Evolutionary conservation across 2,329 filamentous ascomycete genomes (phyloP).

Genomic region (Arthrobotrys entomopaga): DNA sequence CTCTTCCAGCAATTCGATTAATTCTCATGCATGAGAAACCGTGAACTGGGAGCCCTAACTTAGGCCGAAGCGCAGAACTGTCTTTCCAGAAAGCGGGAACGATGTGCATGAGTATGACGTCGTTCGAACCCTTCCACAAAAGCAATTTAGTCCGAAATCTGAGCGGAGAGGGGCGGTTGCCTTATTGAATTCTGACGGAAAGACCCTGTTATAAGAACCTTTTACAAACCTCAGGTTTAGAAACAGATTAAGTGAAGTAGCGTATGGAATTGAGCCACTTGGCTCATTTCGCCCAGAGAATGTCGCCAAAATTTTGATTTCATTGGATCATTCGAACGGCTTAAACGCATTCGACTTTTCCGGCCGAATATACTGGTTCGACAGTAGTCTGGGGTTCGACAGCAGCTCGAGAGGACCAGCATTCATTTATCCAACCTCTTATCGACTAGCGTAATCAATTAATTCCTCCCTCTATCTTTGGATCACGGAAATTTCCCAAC

Average conservation of each 20-base stretch:
- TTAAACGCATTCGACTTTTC: constrained; percentile 11
- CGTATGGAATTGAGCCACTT: constrained; percentile 14
- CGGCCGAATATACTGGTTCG: neutral
- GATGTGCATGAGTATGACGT: constrained; percentile 45
- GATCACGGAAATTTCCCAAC: constrained; percentile 39
- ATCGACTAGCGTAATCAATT: constrained; percentile 14
- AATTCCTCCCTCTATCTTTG: constrained; percentile 25
- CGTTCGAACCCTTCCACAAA: constrained; percentile 37
- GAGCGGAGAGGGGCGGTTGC: neutral
- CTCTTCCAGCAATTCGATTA: constrained; percentile 10
- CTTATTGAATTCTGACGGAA: constrained; percentile 13
- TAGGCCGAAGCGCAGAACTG: constrained; percentile 12
- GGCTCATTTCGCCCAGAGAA: neutral
- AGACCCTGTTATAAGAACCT: constrained; percentile 22
- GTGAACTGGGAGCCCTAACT: constrained; percentile 11
- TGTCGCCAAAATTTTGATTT: neutral
- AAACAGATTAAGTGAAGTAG: constrained; percentile 20
- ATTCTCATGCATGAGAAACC: constrained; percentile 15
- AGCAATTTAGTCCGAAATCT: constrained; percentile 27
- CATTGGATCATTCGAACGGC: too few relatives aligned
- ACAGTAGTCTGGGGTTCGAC: neutral
- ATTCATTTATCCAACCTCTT: neutral
- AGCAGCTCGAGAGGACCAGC: neutral
- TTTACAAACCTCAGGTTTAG: constrained; percentile 7
- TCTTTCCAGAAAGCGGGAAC: constrained; percentile 37